Base-by-base conservation (phyloP, 2,329 filamentous ascomycete genomes). In the Microcyclospora tardicrescens region DNA sequence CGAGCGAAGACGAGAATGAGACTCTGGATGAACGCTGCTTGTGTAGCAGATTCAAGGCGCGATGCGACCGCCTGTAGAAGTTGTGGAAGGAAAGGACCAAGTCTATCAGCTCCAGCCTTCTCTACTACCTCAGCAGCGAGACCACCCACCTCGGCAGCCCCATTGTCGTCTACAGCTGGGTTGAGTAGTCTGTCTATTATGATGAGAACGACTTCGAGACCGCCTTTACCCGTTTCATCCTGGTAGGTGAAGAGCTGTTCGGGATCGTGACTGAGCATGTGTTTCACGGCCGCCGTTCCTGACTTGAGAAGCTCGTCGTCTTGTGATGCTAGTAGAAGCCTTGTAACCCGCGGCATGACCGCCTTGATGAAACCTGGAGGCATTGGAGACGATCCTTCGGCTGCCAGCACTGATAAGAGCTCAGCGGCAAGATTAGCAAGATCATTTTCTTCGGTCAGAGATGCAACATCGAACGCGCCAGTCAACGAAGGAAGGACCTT, bases 71-170 rank as follows among this genome's bases (percentile, higher is more conserved):
- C 91, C 51, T 81, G 79, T 3, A 98, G 72, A 15, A 98, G 76
- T 59, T 93, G 84, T 31, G 84, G 79, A 16, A 98, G 71, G 58
- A 85, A 95, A 10, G 87, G 87, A 0, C 91, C 91, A 10, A 98
- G 76, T 39, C 84, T 77, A 57, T 94, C 87, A 29, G 86, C 79
- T 10, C 91, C 91, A 37, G 89, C 91, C 63, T 91, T 94, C 62
- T 96, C 89, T 1, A 98, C 91, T 19, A 98, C 70, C 61, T 94
- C 87, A 2, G 89, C 89, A 4, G 91, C 91, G 47, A 98, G 74
- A 12, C 86, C 85, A 49, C 91, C 91, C 33, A 98, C 87, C 64
- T 98, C 89, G n/a, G 86, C 84, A 5, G 89, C 91, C 13, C 86
- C 84, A 53, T 89, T 85, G 54, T 98, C 91, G 53, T 93, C 83